Percentiles rank a stretch among this genome's conserved stretches.
phyloP scores from a whole-genome alignment of 2,329 filamentous ascomycete genomes.

The Myrmaecium sp. region DNA sequence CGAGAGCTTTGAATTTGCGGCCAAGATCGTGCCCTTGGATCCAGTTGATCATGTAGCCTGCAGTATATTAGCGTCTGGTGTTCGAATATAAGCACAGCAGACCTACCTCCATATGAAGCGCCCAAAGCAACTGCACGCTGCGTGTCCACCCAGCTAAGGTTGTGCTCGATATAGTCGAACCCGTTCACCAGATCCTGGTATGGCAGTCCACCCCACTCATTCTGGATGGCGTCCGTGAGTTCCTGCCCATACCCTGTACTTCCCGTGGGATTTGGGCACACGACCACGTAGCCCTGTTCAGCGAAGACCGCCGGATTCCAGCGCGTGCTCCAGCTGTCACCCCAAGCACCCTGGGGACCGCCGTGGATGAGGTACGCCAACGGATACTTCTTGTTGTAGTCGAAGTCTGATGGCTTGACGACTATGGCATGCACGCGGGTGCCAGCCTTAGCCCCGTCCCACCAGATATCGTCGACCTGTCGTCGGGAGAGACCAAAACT shows the following conservation, averaged over 20 bases:
- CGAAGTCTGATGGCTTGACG: constrained; percentile 46
- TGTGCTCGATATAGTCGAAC: constrained; percentile 54
- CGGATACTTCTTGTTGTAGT: constrained; percentile 56
- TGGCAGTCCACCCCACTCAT: constrained; percentile 71
- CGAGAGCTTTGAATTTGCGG: constrained; percentile 70
- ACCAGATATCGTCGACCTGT: constrained; percentile 55
- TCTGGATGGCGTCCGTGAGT: constrained; percentile 57
- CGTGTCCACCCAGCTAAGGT: constrained; percentile 53
- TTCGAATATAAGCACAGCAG: neutral
- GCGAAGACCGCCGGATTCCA: constrained; percentile 82
- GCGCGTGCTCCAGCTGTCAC: constrained; percentile 58
- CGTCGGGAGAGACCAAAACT: constrained; percentile 46
- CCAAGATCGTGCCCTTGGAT: constrained; percentile 76
- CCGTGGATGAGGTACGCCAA: constrained; percentile 69
- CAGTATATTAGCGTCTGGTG: neutral
- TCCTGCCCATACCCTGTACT: constrained; percentile 69
- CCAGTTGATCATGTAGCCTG: constrained; percentile 46
- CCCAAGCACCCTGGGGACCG: constrained; percentile 64
- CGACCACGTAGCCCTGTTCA: constrained; percentile 72
- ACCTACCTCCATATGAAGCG: constrained; percentile 30
- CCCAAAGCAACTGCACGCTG: constrained; percentile 54
- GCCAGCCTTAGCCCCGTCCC: constrained; percentile 39
- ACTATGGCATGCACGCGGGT: constrained; percentile 56
- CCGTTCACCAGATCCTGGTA: constrained; percentile 69
- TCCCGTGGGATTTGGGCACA: constrained; percentile 70